A percentile compares a stretch with the other conserved stretches of the same genome.
These are phyloP conservation scores for Patellaria atrata DNA, from an alignment of 495 filamentous ascomycete genomes.

Conservation along the genomic window DNA sequence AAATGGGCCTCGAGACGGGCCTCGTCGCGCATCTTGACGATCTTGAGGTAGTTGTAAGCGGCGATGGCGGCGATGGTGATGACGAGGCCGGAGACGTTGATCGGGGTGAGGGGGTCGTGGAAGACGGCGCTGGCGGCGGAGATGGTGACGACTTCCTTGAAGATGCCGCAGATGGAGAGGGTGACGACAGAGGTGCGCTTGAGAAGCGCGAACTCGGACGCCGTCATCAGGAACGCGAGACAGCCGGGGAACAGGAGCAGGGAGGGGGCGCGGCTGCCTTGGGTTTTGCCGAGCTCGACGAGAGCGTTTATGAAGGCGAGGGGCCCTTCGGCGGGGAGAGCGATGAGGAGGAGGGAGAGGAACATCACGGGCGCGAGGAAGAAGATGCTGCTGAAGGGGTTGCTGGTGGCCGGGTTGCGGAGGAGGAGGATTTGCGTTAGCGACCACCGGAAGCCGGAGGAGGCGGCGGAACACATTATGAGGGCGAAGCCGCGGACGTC, in stretches of 20 bases:
- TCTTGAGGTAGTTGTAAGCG: conserved; percentile 90
- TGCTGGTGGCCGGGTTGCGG: conserved; percentile 86
- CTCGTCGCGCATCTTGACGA: conserved; percentile 70
- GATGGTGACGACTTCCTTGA: conserved; percentile 98
- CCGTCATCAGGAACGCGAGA: conserved; percentile 93
- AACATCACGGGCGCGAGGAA: conserved; percentile 98
- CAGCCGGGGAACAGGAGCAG: conserved; percentile 73
- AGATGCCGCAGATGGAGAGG: conserved; percentile 90
- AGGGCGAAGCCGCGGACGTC: conserved; percentile 76
- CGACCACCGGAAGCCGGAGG: conserved; percentile 94
- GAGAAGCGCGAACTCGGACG: conserved; percentile 87
- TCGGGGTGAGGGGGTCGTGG: conserved; percentile 71
- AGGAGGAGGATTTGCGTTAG: conserved; percentile 92
- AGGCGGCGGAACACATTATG: conserved; percentile 83
- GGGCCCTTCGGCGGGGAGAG: conserved; percentile 76
- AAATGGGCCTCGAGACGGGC: conserved; percentile 29
- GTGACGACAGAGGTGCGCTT: conserved; percentile 94
- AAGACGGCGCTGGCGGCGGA: conserved; percentile 77
- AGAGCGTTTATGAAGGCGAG: conserved; percentile 47
- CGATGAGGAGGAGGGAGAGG: conserved; percentile 59
- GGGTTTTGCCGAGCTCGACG: conserved; percentile 41
- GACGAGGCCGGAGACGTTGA: conserved; percentile 79
- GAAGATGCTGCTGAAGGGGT: conserved; percentile 95
- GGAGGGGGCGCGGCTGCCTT: conserved; percentile 51
- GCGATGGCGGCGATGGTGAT: conserved; percentile 78